Evolutionary conservation across 2,329 filamentous ascomycete species (phyloP).

Genomic region (Tolypocladium capitatum): DNA sequence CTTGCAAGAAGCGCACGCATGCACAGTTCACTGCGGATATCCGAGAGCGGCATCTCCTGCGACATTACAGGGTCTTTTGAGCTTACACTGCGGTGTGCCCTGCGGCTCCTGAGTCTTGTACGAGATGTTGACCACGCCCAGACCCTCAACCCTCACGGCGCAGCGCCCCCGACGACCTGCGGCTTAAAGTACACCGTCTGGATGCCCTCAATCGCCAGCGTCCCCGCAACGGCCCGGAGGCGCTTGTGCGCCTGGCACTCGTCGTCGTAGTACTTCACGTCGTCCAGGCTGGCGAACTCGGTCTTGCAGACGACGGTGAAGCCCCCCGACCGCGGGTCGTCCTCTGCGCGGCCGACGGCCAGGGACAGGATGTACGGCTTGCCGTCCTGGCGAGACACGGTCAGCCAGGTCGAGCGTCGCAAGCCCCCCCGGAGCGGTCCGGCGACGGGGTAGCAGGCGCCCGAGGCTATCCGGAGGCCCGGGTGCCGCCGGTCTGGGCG

Average conservation of each 20-base stretch:
- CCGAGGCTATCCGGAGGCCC: background rate
- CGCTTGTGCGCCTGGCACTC: constrained; percentile 29
- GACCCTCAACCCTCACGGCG: background rate
- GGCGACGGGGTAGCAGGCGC: background rate
- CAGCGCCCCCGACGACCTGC: constrained; percentile 7
- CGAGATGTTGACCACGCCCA: background rate
- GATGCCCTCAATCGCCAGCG: constrained; percentile 20
- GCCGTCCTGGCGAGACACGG: constrained; percentile 38
- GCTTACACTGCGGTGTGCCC: background rate
- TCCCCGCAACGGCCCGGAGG: constrained; percentile 24
- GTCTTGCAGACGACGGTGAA: constrained; percentile 52
- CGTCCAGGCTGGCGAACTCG: constrained; percentile 49
- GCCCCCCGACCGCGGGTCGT: constrained; percentile 48
- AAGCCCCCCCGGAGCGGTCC: too few species aligned
- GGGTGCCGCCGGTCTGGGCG: background rate
- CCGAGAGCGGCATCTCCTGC: background rate
- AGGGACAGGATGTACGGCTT: constrained; percentile 55
- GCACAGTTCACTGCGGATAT: background rate
- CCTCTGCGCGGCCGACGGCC: constrained; percentile 37
- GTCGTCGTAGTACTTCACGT: constrained; percentile 58
- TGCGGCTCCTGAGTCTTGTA: background rate
- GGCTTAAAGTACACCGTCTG: constrained; percentile 29
- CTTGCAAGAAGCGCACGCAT: background rate
- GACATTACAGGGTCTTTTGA: background rate
- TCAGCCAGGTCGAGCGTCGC: background rate